These are phyloP conservation scores for Abelmoschus esculentus DNA, from an alignment of 345 rosid genomes.

Conservation along the genomic window DNA sequence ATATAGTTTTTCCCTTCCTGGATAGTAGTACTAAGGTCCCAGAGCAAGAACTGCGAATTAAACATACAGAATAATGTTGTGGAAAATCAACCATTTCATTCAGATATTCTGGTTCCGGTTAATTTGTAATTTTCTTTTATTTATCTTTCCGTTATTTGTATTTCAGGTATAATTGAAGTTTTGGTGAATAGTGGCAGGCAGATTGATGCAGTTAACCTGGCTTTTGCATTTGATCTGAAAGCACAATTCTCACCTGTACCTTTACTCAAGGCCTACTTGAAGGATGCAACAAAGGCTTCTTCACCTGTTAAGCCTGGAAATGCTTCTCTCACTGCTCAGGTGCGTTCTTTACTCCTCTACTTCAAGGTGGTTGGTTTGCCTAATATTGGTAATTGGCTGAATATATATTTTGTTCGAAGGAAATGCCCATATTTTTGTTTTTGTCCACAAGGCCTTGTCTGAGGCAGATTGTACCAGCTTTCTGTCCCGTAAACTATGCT, in stretches of 20 bases:
- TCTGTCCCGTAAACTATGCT: not conserved
- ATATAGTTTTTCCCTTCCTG: not conserved
- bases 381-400: not conserved
- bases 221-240: slow-evolving; percentile 88
- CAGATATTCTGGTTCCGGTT: not conserved
- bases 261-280: slow-evolving; percentile 70
- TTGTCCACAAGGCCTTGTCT: not conserved
- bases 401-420: too few relatives aligned
- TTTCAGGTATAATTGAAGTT: slow-evolving; percentile 76
- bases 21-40: not conserved
- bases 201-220: slow-evolving; percentile 93
- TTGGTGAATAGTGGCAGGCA: slow-evolving; percentile 78
- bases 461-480: not conserved
- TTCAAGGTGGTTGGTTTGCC: not conserved
- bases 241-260: slow-evolving; percentile 73
- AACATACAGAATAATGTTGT: not conserved
- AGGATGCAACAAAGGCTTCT: slow-evolving; percentile 62
- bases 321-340: slow-evolving; percentile 59
- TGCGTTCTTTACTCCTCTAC: slow-evolving; percentile 14
- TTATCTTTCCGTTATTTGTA: slow-evolving; percentile 5
- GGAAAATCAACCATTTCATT: not conserved
- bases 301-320: slow-evolving; percentile 58
- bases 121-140: not conserved
- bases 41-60: not conserved
- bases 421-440: too few relatives aligned